Evolutionary conservation across 441 rosid species (phyloP).

Genomic region (Corymbia citriodora): DNA sequence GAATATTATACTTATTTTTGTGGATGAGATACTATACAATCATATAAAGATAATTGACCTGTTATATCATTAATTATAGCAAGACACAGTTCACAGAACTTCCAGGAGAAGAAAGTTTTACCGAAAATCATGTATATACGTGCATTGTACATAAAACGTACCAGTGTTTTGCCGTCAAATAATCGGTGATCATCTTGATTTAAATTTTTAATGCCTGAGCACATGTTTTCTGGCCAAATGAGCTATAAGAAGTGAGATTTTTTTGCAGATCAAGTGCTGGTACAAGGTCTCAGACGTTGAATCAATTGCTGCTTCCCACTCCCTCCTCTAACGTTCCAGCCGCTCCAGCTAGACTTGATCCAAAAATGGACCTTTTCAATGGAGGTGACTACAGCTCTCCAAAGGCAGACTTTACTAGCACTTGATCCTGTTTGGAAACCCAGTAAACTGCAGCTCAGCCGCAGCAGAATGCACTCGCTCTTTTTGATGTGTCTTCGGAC

Average conservation of each 20-base stretch:
- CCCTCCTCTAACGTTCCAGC: constrained; percentile 64
- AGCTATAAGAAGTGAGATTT: background rate
- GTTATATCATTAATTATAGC: background rate
- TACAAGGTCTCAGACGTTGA: constrained; percentile 36
- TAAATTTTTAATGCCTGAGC: background rate
- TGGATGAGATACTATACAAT: background rate
- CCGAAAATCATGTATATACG: background rate
- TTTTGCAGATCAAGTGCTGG: constrained; percentile 52
- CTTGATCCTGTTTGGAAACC: constrained; percentile 71
- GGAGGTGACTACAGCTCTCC: constrained; percentile 74
- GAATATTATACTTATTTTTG: background rate
- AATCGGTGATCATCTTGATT: background rate
- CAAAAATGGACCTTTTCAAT: constrained; percentile 83
- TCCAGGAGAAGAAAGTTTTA: background rate
- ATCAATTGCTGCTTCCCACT: constrained; percentile 73
- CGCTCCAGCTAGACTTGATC: constrained; percentile 34
- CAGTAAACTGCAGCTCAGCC: constrained; percentile 45
- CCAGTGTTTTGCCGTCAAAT: background rate
- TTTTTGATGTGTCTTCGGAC: constrained; percentile 78
- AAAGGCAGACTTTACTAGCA: constrained; percentile 57
- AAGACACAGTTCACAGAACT: background rate
- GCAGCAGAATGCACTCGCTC: constrained; percentile 82
- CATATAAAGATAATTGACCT: background rate
- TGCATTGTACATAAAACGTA: background rate
- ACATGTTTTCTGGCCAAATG: background rate